A percentile compares a stretch with the other conserved stretches of the same genome.
Conservation (phyloP, 2,329 filamentous ascomycete species). For the Aspergillus clavatus region DNA sequence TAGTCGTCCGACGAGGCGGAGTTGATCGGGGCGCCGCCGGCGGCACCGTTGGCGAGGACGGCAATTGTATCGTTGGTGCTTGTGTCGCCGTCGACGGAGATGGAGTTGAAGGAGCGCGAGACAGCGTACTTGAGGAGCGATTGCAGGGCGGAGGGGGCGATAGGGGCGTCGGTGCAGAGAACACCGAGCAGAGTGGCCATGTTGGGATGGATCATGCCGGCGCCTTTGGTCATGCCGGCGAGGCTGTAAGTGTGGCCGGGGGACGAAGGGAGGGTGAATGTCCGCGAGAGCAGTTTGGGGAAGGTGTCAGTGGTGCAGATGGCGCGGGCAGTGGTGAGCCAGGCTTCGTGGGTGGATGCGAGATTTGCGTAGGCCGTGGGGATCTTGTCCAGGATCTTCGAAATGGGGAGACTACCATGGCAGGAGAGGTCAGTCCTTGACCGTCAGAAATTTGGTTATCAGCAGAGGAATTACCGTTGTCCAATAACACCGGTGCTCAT, state of each 20-base stretch:
- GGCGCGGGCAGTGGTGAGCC: slow-evolving; percentile 78
- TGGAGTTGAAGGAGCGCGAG: slow-evolving; percentile 87
- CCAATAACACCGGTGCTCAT: slow-evolving; percentile 99
- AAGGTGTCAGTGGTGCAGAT: slow-evolving; percentile 99
- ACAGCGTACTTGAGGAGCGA: slow-evolving; percentile 68
- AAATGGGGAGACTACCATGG: slow-evolving; percentile 66
- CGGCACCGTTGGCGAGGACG: slow-evolving; percentile 90
- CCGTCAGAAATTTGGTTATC: neutral
- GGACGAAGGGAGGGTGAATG: slow-evolving; percentile 78
- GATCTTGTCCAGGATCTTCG: slow-evolving; percentile 81
- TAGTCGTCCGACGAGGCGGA: slow-evolving; percentile 57
- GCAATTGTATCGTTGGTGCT: slow-evolving; percentile 96
- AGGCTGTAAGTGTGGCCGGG: slow-evolving; percentile 72
- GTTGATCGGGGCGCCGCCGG: slow-evolving; percentile 63
- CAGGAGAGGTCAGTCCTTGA: neutral
- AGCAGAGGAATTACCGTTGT: slow-evolving; percentile 56
- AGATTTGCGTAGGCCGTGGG: slow-evolving; percentile 69
- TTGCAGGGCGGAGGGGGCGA: slow-evolving; percentile 65
- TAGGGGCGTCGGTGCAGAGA: slow-evolving; percentile 83
- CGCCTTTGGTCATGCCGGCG: slow-evolving; percentile 94
- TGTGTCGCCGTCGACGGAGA: slow-evolving; percentile 94
- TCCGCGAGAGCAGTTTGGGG: slow-evolving; percentile 83
- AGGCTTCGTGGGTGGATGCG: slow-evolving; percentile 73
- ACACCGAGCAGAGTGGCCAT: slow-evolving; percentile 95
- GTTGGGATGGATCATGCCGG: slow-evolving; percentile 98